Evolutionary conservation across 495 filamentous ascomycete genomes (phyloP).

Genomic region (Pyrenula aspistea): DNA sequence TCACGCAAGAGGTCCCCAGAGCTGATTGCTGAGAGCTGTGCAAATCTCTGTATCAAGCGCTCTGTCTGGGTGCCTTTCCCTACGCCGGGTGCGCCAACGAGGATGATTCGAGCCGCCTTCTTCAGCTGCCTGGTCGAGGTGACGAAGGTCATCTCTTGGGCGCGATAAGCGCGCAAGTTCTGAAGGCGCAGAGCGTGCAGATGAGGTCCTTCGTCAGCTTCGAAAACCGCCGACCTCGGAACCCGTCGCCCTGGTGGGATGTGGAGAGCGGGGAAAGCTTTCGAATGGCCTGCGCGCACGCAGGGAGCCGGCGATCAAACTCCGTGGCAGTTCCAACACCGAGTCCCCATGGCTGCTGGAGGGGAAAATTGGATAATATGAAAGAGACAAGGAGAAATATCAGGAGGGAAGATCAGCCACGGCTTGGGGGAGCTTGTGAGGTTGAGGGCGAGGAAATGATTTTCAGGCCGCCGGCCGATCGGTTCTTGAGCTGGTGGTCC

Average conservation of each 20-base stretch:
- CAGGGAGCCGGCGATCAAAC: background rate
- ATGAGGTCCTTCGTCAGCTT: too few relatives aligned
- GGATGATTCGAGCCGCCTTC: conserved; percentile 81
- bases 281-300: background rate
- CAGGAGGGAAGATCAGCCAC: background rate
- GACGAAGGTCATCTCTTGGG: background rate
- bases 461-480: background rate
- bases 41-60: conserved; percentile 71
- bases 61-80: conserved; percentile 96
- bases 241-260: background rate
- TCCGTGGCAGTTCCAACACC: background rate
- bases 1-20: conserved; percentile 85
- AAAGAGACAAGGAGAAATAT: background rate
- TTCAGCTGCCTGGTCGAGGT: conserved; percentile 39
- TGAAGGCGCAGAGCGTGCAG: too few relatives aligned
- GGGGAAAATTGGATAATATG: background rate
- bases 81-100: conserved; percentile 83
- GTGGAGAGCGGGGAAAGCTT: background rate
- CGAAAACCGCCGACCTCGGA: background rate
- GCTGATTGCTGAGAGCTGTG: conserved; percentile 81
- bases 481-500: background rate
- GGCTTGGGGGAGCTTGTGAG: background rate
- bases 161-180: too few relatives aligned
- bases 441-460: background rate
- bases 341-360: background rate